phyloP scores from a whole-genome alignment of 805 yeast species.

The Blastobotrys chiropterorum region DNA sequence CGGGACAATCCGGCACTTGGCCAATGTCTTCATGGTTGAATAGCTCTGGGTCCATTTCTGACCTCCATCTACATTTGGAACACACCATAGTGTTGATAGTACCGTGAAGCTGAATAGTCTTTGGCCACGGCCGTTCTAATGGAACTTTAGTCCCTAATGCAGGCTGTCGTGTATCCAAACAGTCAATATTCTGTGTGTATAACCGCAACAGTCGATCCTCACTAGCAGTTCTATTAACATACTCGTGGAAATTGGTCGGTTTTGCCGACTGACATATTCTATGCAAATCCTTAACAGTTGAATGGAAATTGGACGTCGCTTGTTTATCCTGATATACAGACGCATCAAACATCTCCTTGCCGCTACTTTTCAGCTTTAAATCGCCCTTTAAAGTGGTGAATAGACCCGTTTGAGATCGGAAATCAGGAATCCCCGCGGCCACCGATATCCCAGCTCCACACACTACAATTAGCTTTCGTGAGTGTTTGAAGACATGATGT shows the following conservation, averaged over 20 bases:
- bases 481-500: slow-evolving; percentile 45
- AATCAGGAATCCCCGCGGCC: slow-evolving; percentile 86
- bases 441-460: slow-evolving; percentile 92
- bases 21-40: slow-evolving; percentile 33
- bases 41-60: slow-evolving; percentile 46
- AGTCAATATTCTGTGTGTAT: slow-evolving; percentile 86
- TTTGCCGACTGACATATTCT: slow-evolving; percentile 45
- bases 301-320: slow-evolving; percentile 60
- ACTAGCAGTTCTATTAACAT: slow-evolving; percentile 52
- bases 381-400: slow-evolving; percentile 47
- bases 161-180: slow-evolving; percentile 58
- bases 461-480: slow-evolving; percentile 56
- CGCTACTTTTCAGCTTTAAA: slow-evolving; percentile 37
- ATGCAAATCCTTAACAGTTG: slow-evolving; percentile 62
- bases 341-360: slow-evolving; percentile 75
- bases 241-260: slow-evolving; percentile 71
- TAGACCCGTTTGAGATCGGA: slow-evolving; percentile 66
- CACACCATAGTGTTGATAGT: slow-evolving; percentile 68
- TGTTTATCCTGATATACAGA: slow-evolving; percentile 62
- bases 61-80: slow-evolving; percentile 62
- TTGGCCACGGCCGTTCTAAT: slow-evolving; percentile 43
- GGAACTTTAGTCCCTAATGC: slow-evolving; percentile 47
- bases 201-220: slow-evolving; percentile 63
- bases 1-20: slow-evolving; percentile 52
- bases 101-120: slow-evolving; percentile 79